A percentile compares a stretch with the other conserved stretches of the same genome.
These are phyloP conservation scores for Hypoxylon sp. DNA, from an alignment of 2,329 filamentous ascomycete genomes.

Conservation along the genomic window DNA sequence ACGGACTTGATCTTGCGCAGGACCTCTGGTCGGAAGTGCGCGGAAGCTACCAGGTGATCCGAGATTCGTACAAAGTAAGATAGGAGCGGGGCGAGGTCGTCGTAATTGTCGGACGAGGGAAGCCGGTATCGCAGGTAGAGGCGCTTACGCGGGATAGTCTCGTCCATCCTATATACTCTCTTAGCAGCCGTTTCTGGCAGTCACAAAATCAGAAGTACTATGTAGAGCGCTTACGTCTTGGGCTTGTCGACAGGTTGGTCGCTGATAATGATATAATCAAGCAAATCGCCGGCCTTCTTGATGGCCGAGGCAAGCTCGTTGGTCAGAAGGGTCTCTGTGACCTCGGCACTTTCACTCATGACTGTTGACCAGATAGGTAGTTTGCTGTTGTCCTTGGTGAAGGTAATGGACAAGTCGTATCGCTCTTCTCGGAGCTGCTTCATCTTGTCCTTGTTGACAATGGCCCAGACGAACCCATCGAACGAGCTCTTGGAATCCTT, in stretches of 20 bases:
- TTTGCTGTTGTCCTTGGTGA: slow-evolving; percentile 92
- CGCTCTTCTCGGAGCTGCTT: slow-evolving; percentile 88
- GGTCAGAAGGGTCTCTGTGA: slow-evolving; percentile 88
- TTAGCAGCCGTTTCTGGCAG: slow-evolving; percentile 10
- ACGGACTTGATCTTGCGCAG: slow-evolving; percentile 83
- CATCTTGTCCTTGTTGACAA: slow-evolving; percentile 97
- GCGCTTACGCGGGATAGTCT: slow-evolving; percentile 87
- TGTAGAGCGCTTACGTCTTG: slow-evolving; percentile 71
- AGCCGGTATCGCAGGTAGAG: slow-evolving; percentile 82
- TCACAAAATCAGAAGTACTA: neutral
- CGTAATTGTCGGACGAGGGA: slow-evolving; percentile 72
- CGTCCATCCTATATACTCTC: slow-evolving; percentile 74
- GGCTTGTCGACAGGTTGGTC: slow-evolving; percentile 93
- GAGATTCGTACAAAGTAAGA: slow-evolving; percentile 85
- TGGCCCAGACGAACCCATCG: slow-evolving; percentile 92
- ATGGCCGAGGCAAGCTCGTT: slow-evolving; percentile 87
- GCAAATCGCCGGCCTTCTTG: slow-evolving; percentile 79
- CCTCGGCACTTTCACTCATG: slow-evolving; percentile 97
- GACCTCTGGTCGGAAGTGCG: slow-evolving; percentile 92
- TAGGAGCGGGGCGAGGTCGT: slow-evolving; percentile 79
- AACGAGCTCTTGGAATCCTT: slow-evolving; percentile 76
- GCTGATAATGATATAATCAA: slow-evolving; percentile 89
- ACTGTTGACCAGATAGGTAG: slow-evolving; percentile 90
- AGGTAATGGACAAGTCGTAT: slow-evolving; percentile 93
- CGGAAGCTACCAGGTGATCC: slow-evolving; percentile 80